A percentile compares a stretch with the other conserved stretches of the same genome.
These are phyloP conservation scores for Trichosanthes truncata DNA, from an alignment of 306 rosid genomes.

Conservation along the genomic window DNA sequence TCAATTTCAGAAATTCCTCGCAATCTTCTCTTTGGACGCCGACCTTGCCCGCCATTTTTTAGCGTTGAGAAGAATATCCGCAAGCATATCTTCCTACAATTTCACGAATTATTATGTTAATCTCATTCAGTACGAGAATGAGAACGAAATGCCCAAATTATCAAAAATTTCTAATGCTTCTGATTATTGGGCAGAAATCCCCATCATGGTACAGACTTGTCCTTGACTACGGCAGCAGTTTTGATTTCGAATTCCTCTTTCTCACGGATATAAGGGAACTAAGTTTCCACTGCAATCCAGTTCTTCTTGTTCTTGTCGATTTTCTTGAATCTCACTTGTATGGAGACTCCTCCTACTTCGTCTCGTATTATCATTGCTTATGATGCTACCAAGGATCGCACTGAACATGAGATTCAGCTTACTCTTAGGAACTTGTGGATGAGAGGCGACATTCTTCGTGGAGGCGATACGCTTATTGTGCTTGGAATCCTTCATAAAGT, in stretches of 20 bases:
- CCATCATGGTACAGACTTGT: neutral
- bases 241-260: neutral
- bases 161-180: neutral
- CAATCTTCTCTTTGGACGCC: constrained; percentile 8
- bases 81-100: constrained; percentile 7
- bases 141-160: neutral
- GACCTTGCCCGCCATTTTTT: neutral
- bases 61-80: constrained; percentile 3
- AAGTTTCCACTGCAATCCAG: neutral
- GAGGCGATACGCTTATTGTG: constrained; percentile 43
- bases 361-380: constrained; percentile 41
- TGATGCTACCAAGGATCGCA: constrained; percentile 54
- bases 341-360: constrained; percentile 28
- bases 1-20: neutral
- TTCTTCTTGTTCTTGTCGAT: neutral
- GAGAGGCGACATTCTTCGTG: constrained; percentile 29
- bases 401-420: constrained; percentile 28
- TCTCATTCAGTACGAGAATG: neutral
- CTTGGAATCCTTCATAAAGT: constrained; percentile 48
- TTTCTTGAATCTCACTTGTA: neutral
- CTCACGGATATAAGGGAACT: neutral
- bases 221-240: neutral
- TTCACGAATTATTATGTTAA: neutral
- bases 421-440: constrained; percentile 17
- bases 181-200: constrained; percentile 2